Evolutionary conservation across 192 early-diverging fungal genomes (phyloP).

Genomic region (Backusella westeae): DNA sequence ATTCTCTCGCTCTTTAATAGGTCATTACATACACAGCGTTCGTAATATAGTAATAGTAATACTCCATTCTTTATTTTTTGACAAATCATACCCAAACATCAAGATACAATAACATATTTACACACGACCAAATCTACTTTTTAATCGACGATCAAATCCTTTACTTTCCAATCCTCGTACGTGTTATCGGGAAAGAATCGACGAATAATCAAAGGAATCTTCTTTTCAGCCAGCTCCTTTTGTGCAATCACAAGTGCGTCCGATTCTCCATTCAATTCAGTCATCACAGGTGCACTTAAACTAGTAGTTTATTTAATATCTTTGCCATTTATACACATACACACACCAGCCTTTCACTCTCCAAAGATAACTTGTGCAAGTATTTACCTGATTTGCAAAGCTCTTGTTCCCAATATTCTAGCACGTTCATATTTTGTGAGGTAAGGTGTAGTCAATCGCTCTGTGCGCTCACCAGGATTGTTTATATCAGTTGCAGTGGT

Average conservation of each 20-base stretch:
- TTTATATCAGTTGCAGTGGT: not conserved
- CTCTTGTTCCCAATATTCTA: slow-evolving; percentile 84
- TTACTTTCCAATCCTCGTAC: slow-evolving; percentile 93
- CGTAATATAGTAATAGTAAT: not conserved
- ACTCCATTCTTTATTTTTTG: not conserved
- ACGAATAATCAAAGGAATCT: slow-evolving; percentile 90
- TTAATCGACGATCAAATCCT: slow-evolving; percentile 79
- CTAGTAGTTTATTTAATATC: slow-evolving; percentile 32
- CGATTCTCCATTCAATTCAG: slow-evolving; percentile 87
- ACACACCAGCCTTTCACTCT: not conserved
- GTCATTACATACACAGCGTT: not conserved
- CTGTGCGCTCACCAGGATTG: slow-evolving; percentile 45
- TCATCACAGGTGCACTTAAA: slow-evolving; percentile 96
- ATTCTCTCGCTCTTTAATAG: too few relatives aligned
- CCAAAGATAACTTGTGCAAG: not conserved
- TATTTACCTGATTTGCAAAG: slow-evolving; percentile 83
- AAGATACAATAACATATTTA: not conserved
- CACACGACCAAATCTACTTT: not conserved
- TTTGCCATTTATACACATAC: not conserved
- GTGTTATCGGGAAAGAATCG: slow-evolving; percentile 90
- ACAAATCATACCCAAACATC: not conserved
- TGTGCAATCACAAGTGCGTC: slow-evolving; percentile 95
- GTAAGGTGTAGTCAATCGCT: slow-evolving; percentile 93
- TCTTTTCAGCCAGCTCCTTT: slow-evolving; percentile 89
- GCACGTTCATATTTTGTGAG: slow-evolving; percentile 98